Base-by-base conservation (phyloP, 371 early-diverging fungal species). In the Dinochytrium kinnereticum region DNA sequence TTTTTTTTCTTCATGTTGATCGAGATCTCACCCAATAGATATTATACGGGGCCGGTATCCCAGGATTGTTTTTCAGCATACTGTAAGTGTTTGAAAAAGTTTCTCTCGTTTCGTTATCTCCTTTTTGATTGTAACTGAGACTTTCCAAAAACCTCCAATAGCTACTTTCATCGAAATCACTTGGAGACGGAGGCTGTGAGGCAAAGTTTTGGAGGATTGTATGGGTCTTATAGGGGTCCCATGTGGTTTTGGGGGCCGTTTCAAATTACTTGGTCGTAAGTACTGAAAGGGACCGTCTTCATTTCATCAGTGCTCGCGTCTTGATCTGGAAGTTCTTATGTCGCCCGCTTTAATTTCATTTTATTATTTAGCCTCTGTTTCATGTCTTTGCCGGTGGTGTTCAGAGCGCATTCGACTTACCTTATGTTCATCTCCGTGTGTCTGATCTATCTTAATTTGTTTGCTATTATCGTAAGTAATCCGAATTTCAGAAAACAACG, bases 261-360 rank as follows among this genome's bases (percentile, higher is more conserved):
- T 26, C 74, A 73, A 73, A 73, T 69, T 44, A 2, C 50, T 5
- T 73, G 74, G 74, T 73, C 74, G 74, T 71, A 49, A 65, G 72
- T 71, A 64, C 13, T 30, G 19, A 13, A 44, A 44, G n/a, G n/a
- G n/a, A n/a, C n/a, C n/a, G 21, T 44, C 10, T 10, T 10, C 10
- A 44, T 44, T 44, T 44, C 49, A 13, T 44, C 21, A 44, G 13
- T 10, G 49, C 49, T 44, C 49, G 10, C 21, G 21, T 44, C 49
- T 10, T 10, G 13, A 44, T 13, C 21, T 21, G 10, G 21, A 13
- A 21, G 10, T 10, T 10, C 21, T 44, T 44, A 13, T 10, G 49
- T 13, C 49, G 10, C 49, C 49, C 10, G 10, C 26, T 53, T 5
- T n/a, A 53, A 26, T 53, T 53, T 21, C 7, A 15, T 53, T 13